A percentile compares a stretch with the other conserved stretches of the same genome.
These are phyloP conservation scores for Astragalus glycyphyllos DNA, from an alignment of 306 rosid genomes.

Conservation along the genomic window DNA sequence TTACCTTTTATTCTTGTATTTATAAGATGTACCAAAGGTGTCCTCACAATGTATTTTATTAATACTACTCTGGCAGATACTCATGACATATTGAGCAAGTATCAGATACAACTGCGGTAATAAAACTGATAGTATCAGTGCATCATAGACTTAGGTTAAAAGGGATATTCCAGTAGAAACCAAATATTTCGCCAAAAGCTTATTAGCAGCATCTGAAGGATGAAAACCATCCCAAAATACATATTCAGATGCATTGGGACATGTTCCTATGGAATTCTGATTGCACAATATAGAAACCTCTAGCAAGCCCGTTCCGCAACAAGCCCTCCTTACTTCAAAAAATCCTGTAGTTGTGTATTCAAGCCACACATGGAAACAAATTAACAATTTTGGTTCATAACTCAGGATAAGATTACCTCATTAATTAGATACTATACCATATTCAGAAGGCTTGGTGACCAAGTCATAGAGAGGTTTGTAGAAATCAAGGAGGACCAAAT, in stretches of 20 bases:
- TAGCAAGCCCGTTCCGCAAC: conserved; percentile 77
- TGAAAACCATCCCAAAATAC: conserved; percentile 68
- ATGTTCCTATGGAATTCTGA: conserved; percentile 57
- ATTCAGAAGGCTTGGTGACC: conserved; percentile 51
- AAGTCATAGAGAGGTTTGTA: conserved; percentile 64
- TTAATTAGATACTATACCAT: not conserved
- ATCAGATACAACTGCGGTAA: too few relatives aligned
- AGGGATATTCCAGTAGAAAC: conserved; percentile 57
- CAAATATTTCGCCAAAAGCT: conserved; percentile 53
- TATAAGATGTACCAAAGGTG: too few relatives aligned
- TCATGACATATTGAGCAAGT: too few relatives aligned
- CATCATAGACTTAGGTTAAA: conserved; percentile 50
- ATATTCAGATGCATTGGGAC: conserved; percentile 81
- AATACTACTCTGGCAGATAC: too few relatives aligned
- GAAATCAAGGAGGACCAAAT: conserved; percentile 46
- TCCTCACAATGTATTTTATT: too few relatives aligned
- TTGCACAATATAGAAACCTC: conserved; percentile 74
- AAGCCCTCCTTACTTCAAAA: conserved; percentile 64
- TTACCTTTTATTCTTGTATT: too few relatives aligned
- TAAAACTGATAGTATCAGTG: too few relatives aligned
- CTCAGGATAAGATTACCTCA: too few relatives aligned
- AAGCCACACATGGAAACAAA: not conserved
- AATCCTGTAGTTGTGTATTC: conserved; percentile 55
- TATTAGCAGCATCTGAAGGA: conserved; percentile 72
- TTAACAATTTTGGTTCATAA: not conserved